phyloP scores from a whole-genome alignment of 2,329 filamentous ascomycete genomes.

The Sarocladium oryzae region DNA sequence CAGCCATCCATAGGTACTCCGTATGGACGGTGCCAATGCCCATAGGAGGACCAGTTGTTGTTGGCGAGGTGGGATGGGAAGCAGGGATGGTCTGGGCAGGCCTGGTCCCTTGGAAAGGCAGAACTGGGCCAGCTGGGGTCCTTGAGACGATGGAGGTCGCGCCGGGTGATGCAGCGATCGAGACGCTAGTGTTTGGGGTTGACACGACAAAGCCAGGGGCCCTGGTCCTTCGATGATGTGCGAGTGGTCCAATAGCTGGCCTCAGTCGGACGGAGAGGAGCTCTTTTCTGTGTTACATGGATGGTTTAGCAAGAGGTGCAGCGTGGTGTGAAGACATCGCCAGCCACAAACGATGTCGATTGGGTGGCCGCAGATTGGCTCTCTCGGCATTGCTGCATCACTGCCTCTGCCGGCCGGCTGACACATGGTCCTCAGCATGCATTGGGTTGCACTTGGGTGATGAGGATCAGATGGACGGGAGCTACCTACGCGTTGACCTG shows the following conservation, averaged over 20 bases:
- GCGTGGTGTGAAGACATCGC: not conserved
- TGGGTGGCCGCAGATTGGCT: not conserved
- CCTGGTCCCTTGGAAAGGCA: not conserved
- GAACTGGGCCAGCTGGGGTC: conserved; percentile 49
- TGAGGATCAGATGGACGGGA: not conserved
- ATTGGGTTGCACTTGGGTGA: not conserved
- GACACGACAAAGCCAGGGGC: conserved; percentile 12
- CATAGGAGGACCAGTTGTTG: no score
- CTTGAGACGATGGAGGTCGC: conserved; percentile 74
- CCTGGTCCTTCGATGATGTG: not conserved
- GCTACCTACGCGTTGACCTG: no score
- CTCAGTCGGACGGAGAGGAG: not conserved
- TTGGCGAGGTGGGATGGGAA: not conserved
- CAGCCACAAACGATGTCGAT: not conserved
- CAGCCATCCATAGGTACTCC: no score
- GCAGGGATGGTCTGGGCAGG: not conserved
- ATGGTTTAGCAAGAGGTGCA: not conserved
- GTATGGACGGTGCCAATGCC: no score
- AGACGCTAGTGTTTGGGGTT: conserved; percentile 28
- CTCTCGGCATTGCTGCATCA: conserved; percentile 5
- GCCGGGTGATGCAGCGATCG: conserved; percentile 66
- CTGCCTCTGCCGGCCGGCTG: not conserved
- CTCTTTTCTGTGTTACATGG: not conserved
- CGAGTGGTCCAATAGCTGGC: conserved; percentile 4
- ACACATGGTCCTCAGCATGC: not conserved